These are phyloP conservation scores for Penicillium salamii DNA, from an alignment of 495 filamentous ascomycete species.

Conservation along the genomic window DNA sequence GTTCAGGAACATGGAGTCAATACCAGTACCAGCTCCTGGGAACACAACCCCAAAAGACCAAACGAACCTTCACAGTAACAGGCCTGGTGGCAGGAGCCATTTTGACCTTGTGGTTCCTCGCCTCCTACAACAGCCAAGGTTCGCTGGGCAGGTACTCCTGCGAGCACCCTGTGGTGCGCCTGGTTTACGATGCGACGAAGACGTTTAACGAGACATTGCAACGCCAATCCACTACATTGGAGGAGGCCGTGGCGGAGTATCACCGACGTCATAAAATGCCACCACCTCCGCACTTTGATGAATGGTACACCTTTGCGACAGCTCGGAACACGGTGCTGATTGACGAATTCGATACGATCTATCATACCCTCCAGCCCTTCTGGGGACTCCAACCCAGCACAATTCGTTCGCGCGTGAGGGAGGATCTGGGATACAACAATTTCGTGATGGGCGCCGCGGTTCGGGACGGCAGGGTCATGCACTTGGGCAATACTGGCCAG, in stretches of 20 bases:
- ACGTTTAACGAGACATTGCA: constrained; percentile 7
- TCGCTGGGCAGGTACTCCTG: constrained; percentile 1
- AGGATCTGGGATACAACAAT: constrained; percentile 8
- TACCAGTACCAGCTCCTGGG: not conserved
- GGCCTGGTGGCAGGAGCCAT: not conserved
- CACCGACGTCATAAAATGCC: constrained; percentile 51
- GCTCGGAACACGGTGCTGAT: constrained; percentile 53
- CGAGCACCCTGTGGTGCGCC: constrained; percentile 8
- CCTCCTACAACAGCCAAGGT: not conserved
- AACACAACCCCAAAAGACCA: not conserved
- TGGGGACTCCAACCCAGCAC: constrained; percentile 32
- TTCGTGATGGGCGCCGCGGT: constrained; percentile 11
- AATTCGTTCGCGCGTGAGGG: constrained; percentile 11
- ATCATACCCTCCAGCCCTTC: constrained; percentile 60
- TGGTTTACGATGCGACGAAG: constrained; percentile 1
- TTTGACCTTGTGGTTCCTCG: not conserved
- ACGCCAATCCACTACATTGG: constrained; percentile 6
- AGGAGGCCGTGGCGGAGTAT: constrained; percentile 38
- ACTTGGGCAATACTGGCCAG: constrained; percentile 4
- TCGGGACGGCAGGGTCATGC: constrained; percentile 2
- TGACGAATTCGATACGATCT: constrained; percentile 54
- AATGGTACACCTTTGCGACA: constrained; percentile 63
- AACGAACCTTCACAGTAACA: not conserved
- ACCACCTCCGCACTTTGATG: constrained; percentile 64
- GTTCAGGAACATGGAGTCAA: not conserved